These are phyloP conservation scores for Tremella yokohamensis DNA, from an alignment of 768 basidiomycete genomes.

Conservation along the genomic window DNA sequence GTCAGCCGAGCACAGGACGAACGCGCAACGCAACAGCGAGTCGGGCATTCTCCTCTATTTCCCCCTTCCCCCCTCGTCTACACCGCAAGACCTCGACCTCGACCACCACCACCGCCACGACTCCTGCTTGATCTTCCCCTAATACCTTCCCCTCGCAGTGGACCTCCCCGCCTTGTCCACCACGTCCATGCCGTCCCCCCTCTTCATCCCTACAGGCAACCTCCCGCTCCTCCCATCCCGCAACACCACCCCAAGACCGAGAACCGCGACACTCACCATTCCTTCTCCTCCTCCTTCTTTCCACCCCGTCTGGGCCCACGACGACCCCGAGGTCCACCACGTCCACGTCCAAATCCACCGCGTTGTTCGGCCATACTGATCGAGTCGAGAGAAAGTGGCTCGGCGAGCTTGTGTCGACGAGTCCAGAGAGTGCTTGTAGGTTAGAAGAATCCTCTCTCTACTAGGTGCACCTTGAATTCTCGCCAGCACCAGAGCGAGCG, in stretches of 20 bases:
- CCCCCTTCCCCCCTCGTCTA: background rate
- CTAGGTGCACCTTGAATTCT: too few species aligned
- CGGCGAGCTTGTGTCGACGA: background rate
- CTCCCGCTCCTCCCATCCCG: too few species aligned
- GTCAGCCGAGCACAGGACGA: slow-evolving; percentile 4
- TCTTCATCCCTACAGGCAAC: too few species aligned
- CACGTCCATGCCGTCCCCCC: too few species aligned
- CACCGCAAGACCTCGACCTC: too few species aligned
- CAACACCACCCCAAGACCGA: background rate
- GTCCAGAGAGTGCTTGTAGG: slow-evolving; percentile 6
- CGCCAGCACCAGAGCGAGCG: too few species aligned
- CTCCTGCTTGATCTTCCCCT: background rate
- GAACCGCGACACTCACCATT: slow-evolving; percentile 64
- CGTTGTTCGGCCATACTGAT: slow-evolving; percentile 55
- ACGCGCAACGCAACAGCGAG: background rate
- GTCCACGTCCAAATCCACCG: slow-evolving; percentile 83
- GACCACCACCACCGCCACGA: background rate
- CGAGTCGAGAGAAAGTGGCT: slow-evolving; percentile 3
- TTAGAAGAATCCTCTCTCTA: too few species aligned
- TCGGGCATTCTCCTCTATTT: background rate
- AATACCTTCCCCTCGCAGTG: too few species aligned
- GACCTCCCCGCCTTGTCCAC: too few species aligned
- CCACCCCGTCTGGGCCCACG: slow-evolving; percentile 87
- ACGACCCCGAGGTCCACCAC: slow-evolving; percentile 56
- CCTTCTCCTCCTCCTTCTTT: slow-evolving; percentile 99